Percentiles rank a stretch among this genome's conserved stretches.
Conservation (phyloP, 495 filamentous ascomycete genomes). For the Penicillium crystallinum region DNA sequence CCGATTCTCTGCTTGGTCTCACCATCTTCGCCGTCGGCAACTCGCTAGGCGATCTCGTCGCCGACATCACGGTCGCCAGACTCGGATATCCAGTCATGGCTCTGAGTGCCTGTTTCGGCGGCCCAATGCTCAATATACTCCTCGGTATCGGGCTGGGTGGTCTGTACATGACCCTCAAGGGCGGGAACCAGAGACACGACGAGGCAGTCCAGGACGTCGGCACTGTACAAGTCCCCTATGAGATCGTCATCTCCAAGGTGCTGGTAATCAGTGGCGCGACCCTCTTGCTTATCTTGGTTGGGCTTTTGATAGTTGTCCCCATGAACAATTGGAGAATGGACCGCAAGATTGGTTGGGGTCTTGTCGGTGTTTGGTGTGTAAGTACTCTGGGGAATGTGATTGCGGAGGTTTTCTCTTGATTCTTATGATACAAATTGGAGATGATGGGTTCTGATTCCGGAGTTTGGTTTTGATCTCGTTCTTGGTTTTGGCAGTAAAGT, state of each 20-base stretch:
- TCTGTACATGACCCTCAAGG: slow-evolving; percentile 69
- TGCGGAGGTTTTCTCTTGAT: slow-evolving; percentile 56
- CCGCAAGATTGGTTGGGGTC: slow-evolving; percentile 70
- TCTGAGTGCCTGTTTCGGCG: slow-evolving; percentile 87
- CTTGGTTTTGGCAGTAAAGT: neutral
- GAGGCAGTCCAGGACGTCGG: slow-evolving; percentile 4
- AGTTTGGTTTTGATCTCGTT: neutral
- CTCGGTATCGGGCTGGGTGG: slow-evolving; percentile 89
- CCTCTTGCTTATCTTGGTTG: slow-evolving; percentile 72
- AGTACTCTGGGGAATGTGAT: slow-evolving; percentile 79
- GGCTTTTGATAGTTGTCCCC: slow-evolving; percentile 76
- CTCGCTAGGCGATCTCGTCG: slow-evolving; percentile 88
- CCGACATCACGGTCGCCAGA: slow-evolving; percentile 87
- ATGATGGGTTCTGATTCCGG: neutral
- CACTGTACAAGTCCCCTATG: slow-evolving; percentile 43
- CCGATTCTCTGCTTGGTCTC: slow-evolving; percentile 90
- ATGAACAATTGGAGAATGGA: slow-evolving; percentile 88
- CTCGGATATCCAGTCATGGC: slow-evolving; percentile 98
- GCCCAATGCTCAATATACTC: slow-evolving; percentile 95
- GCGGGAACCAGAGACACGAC: slow-evolving; percentile 13
- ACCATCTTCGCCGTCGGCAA: slow-evolving; percentile 98
- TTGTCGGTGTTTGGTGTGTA: slow-evolving; percentile 80
- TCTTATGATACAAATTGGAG: neutral
- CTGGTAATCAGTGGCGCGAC: slow-evolving; percentile 77
- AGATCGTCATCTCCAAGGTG: slow-evolving; percentile 77